A percentile compares a stretch with the other conserved stretches of the same genome.
phyloP scores from a whole-genome alignment of 176 grass and related monocot genomes.

The Phragmites australis region DNA sequence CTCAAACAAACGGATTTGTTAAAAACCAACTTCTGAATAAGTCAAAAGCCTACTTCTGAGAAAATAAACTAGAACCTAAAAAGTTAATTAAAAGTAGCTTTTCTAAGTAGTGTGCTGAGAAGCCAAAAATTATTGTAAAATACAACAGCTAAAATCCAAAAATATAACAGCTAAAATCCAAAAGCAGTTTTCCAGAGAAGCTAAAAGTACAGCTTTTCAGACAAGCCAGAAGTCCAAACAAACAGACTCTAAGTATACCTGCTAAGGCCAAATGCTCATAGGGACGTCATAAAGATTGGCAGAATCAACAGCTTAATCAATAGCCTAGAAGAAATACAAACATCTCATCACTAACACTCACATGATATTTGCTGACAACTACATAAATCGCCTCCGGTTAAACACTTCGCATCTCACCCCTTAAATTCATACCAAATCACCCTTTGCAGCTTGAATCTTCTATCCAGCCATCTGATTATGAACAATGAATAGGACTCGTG shows the following conservation, averaged over 20 bases:
- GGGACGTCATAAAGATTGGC: not conserved
- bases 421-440: not conserved
- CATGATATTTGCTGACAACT: not conserved
- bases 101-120: too few relatives aligned
- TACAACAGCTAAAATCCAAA: too few relatives aligned
- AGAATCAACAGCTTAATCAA: not conserved
- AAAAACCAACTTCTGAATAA: too few relatives aligned
- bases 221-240: too few relatives aligned
- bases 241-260: not conserved
- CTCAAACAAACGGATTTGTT: too few relatives aligned
- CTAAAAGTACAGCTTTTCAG: too few relatives aligned
- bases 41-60: too few relatives aligned
- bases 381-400: not conserved
- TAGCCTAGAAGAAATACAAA: not conserved
- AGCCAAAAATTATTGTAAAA: too few relatives aligned
- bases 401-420: not conserved
- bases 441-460: not conserved
- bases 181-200: too few relatives aligned
- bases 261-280: not conserved
- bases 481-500: not conserved
- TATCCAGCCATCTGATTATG: constrained; percentile 20
- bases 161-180: too few relatives aligned
- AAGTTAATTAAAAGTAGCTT: too few relatives aligned
- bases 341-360: not conserved
- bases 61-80: too few relatives aligned